Conservation (phyloP, 352 stramenopile genomes). For the Globisporangium spinosum region DNA sequence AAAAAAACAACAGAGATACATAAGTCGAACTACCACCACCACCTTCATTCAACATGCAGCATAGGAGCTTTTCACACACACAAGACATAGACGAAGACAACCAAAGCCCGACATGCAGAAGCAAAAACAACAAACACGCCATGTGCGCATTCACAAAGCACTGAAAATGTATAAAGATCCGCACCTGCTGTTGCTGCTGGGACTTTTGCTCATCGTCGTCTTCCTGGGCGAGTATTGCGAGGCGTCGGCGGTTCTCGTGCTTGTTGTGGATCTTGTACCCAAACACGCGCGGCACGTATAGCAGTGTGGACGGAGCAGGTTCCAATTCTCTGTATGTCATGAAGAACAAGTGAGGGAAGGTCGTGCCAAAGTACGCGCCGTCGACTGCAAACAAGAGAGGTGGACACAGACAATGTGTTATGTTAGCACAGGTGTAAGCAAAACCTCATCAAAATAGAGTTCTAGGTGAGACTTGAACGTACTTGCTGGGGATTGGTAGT, state of each 20-base stretch:
- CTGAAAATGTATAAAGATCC: not conserved
- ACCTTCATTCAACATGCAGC: constrained; percentile 28
- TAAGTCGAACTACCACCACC: constrained; percentile 77
- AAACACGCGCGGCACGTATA: constrained; percentile 90
- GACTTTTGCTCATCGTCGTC: constrained; percentile 74
- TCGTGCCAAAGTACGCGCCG: constrained; percentile 97
- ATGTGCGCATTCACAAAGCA: not conserved
- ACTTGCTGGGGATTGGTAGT: constrained; percentile 85
- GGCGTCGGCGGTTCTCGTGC: constrained; percentile 73
- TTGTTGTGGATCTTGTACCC: constrained; percentile 92
- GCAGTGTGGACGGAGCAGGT: constrained; percentile 70
- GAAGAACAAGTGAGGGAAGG: constrained; percentile 98
- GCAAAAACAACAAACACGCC: constrained; percentile 25
- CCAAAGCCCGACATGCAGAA: constrained; percentile 18
- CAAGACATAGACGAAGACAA: constrained; percentile 9
- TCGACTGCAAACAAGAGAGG: constrained; percentile 64
- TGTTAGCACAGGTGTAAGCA: constrained; percentile 1
- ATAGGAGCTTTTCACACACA: constrained; percentile 27
- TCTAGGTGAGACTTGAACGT: constrained; percentile 23
- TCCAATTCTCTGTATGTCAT: constrained; percentile 95
- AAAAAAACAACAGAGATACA: constrained; percentile 85
- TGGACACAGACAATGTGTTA: not conserved
- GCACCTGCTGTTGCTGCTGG: constrained; percentile 50
- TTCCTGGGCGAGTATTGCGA: constrained; percentile 77
- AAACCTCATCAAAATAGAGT: not conserved